Percentiles rank a stretch among this genome's conserved stretches.
These are phyloP conservation scores for Tuber borchii DNA, from an alignment of 495 filamentous ascomycete species.

Conservation along the genomic window DNA sequence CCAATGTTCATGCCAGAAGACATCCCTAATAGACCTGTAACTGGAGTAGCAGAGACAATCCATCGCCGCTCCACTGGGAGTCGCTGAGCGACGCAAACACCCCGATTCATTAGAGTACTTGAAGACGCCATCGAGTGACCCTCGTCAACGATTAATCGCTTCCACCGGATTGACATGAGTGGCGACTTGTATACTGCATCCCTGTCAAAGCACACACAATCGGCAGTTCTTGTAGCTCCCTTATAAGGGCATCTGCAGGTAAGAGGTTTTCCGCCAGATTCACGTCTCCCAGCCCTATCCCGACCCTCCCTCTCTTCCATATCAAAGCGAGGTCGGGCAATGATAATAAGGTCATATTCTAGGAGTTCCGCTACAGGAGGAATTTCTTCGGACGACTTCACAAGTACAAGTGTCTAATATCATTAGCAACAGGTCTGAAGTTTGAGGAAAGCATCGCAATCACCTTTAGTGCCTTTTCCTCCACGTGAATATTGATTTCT, in stretches of 20 bases:
- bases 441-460: not conserved
- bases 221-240: constrained; percentile 43
- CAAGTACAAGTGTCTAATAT: constrained; percentile 48
- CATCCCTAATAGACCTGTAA: constrained; percentile 70
- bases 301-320: constrained; percentile 49
- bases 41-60: constrained; percentile 88
- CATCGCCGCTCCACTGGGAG: constrained; percentile 69
- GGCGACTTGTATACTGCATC: constrained; percentile 52
- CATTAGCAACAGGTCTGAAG: not conserved
- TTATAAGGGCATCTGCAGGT: constrained; percentile 47
- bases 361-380: constrained; percentile 57
- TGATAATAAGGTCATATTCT: constrained; percentile 70
- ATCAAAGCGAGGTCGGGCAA: constrained; percentile 69
- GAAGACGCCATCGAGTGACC: constrained; percentile 69
- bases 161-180: constrained; percentile 66
- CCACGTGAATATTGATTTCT: constrained; percentile 65
- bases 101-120: constrained; percentile 53
- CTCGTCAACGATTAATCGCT: constrained; percentile 85
- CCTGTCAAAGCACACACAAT: constrained; percentile 45
- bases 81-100: constrained; percentile 59
- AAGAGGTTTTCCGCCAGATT: constrained; percentile 15
- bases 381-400: constrained; percentile 47
- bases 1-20: constrained; percentile 55
- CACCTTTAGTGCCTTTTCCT: constrained; percentile 53
- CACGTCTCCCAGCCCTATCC: constrained; percentile 34